Evolutionary conservation across 805 yeast genomes (phyloP), one percentile per base, ranked within the genome.

Genomic region (Tetrapisispora pingtungensis): DNA sequence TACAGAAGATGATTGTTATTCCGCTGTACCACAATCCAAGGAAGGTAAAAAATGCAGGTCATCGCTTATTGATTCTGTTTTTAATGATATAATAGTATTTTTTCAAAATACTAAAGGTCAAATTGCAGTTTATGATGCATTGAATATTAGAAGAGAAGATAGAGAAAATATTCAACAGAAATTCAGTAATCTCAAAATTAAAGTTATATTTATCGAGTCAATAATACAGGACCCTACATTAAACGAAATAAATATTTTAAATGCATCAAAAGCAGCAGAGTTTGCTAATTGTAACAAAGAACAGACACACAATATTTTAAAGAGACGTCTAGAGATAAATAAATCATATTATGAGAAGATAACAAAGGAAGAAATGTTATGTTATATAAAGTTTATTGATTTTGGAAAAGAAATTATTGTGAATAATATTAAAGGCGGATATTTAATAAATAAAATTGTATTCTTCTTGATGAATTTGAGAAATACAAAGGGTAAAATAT

Each of bases 111-210:
- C 81, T 49, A 78, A 77, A 56, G 97, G 97, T 10, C 98, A 93
- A 66, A 86, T 93, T 28, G 98, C 95, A 5, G 85, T 93, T 19
- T 93, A 85, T 64, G 99, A 93, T 64, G 97, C 97, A 0, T 84
- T 93, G 41, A 93, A 93, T 61, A 95, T 93, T 6, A 67, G 82
- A 40, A 77, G 81, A 18, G 71, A 73, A 41, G 83, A 81, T 52
- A 73, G 99, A 53, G 55, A 70, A 7, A 74, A 73, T 27, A 64
- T 90, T 33, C 74, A 74, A 24, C 70, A 71, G 30, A 64, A 65
- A 46, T 78, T 90, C 54, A 66, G 69, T 7, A 66, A 68, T 36
- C 68, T 74, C 47, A 77, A 78, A 50, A 80, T 89, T 46, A 89
- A 84, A 61, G 82, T 83, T 24, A 63, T 93, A 43, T 93, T 89